phyloP scores from a whole-genome alignment of 2,329 filamentous ascomycete genomes.

The Tolypocladium album region DNA sequence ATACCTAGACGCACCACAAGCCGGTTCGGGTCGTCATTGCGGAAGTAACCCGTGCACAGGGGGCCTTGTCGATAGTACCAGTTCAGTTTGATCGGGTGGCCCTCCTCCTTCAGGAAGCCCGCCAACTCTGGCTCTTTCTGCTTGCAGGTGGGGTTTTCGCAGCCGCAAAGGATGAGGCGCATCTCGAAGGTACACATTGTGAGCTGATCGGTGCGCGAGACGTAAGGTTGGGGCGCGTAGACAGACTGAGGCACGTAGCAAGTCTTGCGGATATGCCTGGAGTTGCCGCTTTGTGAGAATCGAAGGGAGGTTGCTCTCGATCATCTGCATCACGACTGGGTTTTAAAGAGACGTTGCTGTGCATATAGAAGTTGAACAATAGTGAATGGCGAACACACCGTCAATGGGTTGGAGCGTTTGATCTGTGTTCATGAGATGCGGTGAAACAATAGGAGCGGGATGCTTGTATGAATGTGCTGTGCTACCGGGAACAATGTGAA shows the following conservation, averaged over 20 bases:
- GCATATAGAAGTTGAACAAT: neutral
- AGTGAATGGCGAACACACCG: neutral
- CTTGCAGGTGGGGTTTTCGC: conserved; percentile 1
- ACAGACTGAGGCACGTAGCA: too few species aligned
- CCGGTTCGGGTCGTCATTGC: conserved; percentile 2
- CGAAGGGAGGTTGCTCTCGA: neutral
- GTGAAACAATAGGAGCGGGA: neutral
- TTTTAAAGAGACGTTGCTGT: neutral
- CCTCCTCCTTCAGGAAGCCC: neutral
- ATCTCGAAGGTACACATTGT: conserved; percentile 3
- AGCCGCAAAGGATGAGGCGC: conserved; percentile 3
- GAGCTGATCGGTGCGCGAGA: neutral
- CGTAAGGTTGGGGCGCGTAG: neutral
- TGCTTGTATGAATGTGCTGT: neutral
- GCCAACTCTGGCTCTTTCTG: neutral
- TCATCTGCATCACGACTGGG: neutral
- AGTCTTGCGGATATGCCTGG: neutral
- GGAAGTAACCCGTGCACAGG: conserved; percentile 2
- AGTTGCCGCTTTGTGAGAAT: too few species aligned
- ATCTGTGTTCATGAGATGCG: neutral
- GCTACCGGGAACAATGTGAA: neutral
- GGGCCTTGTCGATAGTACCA: neutral
- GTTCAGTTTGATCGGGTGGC: neutral
- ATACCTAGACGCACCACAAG: conserved; percentile 3
- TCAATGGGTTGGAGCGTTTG: neutral